Conservation (phyloP, 164 flowering plant species). For the Aristolochia contorta region DNA sequence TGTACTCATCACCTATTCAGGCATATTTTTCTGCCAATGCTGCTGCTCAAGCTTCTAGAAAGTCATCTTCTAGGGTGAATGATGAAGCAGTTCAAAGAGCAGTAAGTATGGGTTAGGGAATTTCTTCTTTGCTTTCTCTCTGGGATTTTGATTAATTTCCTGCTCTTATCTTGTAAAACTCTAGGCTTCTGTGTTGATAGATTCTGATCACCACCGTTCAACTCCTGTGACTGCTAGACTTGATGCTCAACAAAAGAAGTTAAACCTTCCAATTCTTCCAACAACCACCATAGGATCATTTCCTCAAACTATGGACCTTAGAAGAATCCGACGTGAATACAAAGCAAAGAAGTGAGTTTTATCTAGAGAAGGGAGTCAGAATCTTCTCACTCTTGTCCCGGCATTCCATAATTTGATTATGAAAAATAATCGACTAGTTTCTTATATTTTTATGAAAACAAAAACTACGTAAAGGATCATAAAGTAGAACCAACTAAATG, state of each 20-base stretch:
- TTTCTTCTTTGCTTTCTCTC: neutral
- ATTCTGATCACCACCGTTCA: constrained; percentile 66
- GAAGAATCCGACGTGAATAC: constrained; percentile 76
- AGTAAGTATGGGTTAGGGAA: constrained; percentile 29
- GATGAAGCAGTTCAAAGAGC: constrained; percentile 69
- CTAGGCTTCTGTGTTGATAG: constrained; percentile 66
- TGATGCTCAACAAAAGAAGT: constrained; percentile 63
- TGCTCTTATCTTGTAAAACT: too few relatives aligned
- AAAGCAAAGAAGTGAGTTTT: constrained; percentile 51
- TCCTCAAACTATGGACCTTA: constrained; percentile 71
- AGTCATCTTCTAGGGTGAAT: constrained; percentile 57
- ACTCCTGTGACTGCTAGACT: constrained; percentile 61
- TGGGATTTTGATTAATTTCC: neutral
- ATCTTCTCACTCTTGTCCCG: neutral
- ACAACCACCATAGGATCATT: constrained; percentile 80
- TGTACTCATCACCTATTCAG: constrained; percentile 8
- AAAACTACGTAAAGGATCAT: too few relatives aligned
- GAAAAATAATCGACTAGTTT: too few relatives aligned
- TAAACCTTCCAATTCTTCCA: constrained; percentile 61
- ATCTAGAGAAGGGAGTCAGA: too few relatives aligned
- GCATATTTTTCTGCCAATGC: constrained; percentile 68
- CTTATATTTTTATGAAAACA: too few relatives aligned
- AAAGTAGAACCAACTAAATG: too few relatives aligned
- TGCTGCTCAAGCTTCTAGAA: constrained; percentile 62
- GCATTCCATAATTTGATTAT: neutral